phyloP scores from a whole-genome alignment of 129 eudicot genomes.

The Cynara cardunculus region DNA sequence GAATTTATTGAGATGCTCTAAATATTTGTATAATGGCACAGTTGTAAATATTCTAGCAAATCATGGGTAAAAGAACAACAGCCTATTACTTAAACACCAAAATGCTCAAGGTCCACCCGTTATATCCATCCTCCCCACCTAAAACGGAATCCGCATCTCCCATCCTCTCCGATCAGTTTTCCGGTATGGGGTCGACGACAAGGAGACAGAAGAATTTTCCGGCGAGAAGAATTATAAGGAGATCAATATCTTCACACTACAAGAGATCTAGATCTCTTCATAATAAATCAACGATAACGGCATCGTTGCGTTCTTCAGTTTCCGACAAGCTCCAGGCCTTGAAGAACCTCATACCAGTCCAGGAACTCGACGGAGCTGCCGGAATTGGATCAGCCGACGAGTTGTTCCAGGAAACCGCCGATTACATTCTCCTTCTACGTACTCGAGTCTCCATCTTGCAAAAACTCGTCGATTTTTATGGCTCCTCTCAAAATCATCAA shows the following conservation, averaged over 20 bases:
- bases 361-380: conserved; percentile 4
- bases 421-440: conserved; percentile 48
- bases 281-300: not conserved
- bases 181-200: conserved; percentile 39
- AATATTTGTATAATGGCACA: conserved; percentile 30
- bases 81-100: conserved; percentile 43
- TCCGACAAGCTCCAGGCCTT: conserved; percentile 55
- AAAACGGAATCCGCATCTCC: not conserved
- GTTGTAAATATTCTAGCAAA: conserved; percentile 12
- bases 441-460: conserved; percentile 49
- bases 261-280: conserved; percentile 15
- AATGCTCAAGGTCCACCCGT: conserved; percentile 8
- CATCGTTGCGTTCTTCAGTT: conserved; percentile 14
- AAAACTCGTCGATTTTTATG: conserved; percentile 40
- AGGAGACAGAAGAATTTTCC: conserved; percentile 18
- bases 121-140: not conserved
- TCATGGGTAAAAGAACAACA: conserved; percentile 14
- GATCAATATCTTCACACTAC: conserved; percentile 11
- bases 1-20: too few relatives aligned
- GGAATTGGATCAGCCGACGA: conserved; percentile 35
- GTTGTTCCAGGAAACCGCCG: conserved; percentile 58
- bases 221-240: conserved; percentile 27
- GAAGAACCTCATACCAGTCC: conserved; percentile 46
- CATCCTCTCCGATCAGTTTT: not conserved
- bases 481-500: not conserved